Percentiles rank a stretch among this genome's conserved stretches.
These are phyloP conservation scores for Podospora fimiseda DNA, from an alignment of 495 filamentous ascomycete genomes.

Conservation along the genomic window DNA sequence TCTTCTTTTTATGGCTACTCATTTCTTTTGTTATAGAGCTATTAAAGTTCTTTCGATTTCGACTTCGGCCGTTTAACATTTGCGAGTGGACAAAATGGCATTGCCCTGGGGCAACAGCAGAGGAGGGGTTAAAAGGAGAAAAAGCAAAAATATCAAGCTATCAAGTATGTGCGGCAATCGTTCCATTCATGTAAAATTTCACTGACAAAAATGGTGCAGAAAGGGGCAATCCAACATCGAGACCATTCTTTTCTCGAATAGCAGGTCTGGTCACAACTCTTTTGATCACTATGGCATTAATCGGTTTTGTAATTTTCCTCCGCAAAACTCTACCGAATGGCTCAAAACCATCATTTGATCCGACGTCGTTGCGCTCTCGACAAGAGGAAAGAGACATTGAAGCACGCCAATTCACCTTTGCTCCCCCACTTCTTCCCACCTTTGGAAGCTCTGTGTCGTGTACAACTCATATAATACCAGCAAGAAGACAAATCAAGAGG, in stretches of 20 bases:
- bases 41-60: no score
- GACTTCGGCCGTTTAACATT: no score
- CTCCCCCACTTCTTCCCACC: background rate
- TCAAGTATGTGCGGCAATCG: no score
- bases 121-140: background rate
- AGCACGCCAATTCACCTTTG: background rate
- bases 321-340: constrained; percentile 1
- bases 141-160: constrained; percentile 4
- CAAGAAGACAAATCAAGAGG: background rate
- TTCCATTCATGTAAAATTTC: no score
- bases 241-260: background rate
- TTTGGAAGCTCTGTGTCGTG: background rate
- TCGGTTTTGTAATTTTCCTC: constrained; percentile 1
- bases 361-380: background rate
- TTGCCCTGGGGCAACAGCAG: background rate
- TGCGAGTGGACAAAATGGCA: background rate
- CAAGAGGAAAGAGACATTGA: background rate
- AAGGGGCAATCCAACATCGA: constrained; percentile 1
- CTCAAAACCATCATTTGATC: background rate
- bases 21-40: no score
- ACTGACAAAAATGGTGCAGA: no score
- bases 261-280: background rate
- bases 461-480: background rate
- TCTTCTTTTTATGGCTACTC: no score
- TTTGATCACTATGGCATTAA: background rate